Conservation (phyloP, 164 flowering plant species). For the Hamamelis virginiana region DNA sequence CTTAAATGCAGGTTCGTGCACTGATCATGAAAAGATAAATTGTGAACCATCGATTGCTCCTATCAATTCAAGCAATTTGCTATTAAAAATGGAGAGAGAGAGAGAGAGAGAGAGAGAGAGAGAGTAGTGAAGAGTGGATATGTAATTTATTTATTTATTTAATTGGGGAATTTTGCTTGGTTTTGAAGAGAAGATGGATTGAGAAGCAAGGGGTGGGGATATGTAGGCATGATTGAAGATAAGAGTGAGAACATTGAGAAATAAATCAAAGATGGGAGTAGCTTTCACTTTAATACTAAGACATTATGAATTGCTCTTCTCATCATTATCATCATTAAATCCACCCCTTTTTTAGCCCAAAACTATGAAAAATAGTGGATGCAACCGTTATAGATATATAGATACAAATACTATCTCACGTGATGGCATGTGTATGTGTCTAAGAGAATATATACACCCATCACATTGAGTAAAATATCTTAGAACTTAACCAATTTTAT, state of each 20-base stretch:
- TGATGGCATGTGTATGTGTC: too few relatives aligned
- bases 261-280: neutral
- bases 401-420: too few relatives aligned
- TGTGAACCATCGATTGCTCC: too few relatives aligned
- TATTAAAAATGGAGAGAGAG: neutral
- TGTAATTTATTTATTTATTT: neutral
- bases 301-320: slow-evolving; percentile 18
- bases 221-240: slow-evolving; percentile 16
- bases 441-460: too few relatives aligned
- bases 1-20: too few relatives aligned
- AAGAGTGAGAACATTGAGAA: slow-evolving; percentile 10
- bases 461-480: too few relatives aligned
- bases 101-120: neutral
- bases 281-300: slow-evolving; percentile 31
- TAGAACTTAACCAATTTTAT: too few relatives aligned
- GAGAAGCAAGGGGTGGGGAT: slow-evolving; percentile 15
- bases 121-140: too few relatives aligned
- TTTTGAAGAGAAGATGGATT: slow-evolving; percentile 27
- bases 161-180: slow-evolving; percentile 14
- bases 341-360: neutral
- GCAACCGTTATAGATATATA: too few relatives aligned
- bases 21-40: too few relatives aligned
- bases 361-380: too few relatives aligned
- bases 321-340: slow-evolving; percentile 7
- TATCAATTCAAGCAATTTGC: too few relatives aligned